Base-by-base conservation (phyloP, 768 basidiomycete species). In the Boletus edulis region DNA sequence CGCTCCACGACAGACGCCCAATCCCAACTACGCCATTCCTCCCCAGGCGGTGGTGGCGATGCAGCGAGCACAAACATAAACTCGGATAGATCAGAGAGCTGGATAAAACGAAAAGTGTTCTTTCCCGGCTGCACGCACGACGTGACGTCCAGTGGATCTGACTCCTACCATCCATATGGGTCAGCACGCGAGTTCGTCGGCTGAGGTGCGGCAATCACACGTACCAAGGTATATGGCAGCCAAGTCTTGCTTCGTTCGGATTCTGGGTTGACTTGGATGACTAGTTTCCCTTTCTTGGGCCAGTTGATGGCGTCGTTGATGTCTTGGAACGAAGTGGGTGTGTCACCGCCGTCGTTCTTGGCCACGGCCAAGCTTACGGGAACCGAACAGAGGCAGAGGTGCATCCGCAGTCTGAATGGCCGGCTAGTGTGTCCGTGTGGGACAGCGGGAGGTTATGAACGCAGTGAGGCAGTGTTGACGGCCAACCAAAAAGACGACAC, bases 41-140 rank as follows among this genome's bases (percentile, higher is more conserved):
- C 62, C 39, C 62, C 57, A 0, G 54, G 64, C 13, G 49, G 62
- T 15, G 59, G 58, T n/a, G 53, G 62, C 41, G 65, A 71, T 6
- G 78, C 78, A 51, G 69, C 70, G 54, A 83, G 73, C 20, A 78
- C 65, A 58, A 83, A 83, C 3, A 75, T 67, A 53, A 67, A 75
- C 29, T 76, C 66, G 17, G 73, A 67, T 59, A 81, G 67, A 47
- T 69, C 64, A 7, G 72, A 72, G 15, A 85, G 66, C 34, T 83
- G 82, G 41, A 83, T 77, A 51, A 83, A 73, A 37, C 76, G 74
- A 50, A 85, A 64, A 5, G 71, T 63, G 64, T 84, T 85, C 38
- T 56, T 64, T 10, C 82, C 83, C 40, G 73, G 69, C 32, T 58
- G 67, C 1, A 83, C 60, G 55, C 63, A 67, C 4, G 69, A 44